Conservation (phyloP, 148 eudicot genomes). For the Cornus kousa region DNA sequence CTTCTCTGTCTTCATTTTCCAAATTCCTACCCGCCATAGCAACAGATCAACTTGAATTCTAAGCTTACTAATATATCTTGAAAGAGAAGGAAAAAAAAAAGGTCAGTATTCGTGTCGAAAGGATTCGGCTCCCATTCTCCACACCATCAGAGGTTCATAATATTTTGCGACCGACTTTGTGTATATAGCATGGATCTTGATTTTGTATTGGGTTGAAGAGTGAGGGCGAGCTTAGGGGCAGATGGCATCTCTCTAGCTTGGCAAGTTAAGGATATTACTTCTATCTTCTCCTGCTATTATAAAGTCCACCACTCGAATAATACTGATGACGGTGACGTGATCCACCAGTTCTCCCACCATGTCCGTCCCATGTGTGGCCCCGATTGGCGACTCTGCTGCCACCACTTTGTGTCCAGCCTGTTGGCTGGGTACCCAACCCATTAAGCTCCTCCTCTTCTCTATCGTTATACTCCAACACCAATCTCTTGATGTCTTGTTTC, state of each 20-base stretch:
- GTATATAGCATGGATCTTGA: too few species aligned
- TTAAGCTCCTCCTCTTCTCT: slow-evolving; percentile 93
- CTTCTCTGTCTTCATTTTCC: too few species aligned
- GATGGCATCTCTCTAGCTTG: neutral
- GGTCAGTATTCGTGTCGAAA: too few species aligned
- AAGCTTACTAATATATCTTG: too few species aligned
- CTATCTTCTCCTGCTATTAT: slow-evolving; percentile 69
- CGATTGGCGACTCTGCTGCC: slow-evolving; percentile 48
- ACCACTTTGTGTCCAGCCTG: slow-evolving; percentile 60
- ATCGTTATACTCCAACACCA: slow-evolving; percentile 92
- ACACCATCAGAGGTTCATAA: too few species aligned
- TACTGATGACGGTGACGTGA: slow-evolving; percentile 69
- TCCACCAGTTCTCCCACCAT: slow-evolving; percentile 55
- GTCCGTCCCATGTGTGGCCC: slow-evolving; percentile 73
- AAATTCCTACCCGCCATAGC: too few species aligned
- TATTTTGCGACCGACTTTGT: too few species aligned
- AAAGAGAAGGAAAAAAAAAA: too few species aligned
- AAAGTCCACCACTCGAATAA: slow-evolving; percentile 66
- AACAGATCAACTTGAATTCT: too few species aligned
- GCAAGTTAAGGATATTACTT: neutral
- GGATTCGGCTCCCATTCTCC: too few species aligned
- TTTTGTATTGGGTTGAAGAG: neutral
- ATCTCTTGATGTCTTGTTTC: slow-evolving; percentile 90
- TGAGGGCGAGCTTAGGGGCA: neutral
- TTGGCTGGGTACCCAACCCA: slow-evolving; percentile 47